These are phyloP conservation scores for Bryoglossum gracile DNA, from an alignment of 495 filamentous ascomycete species.

Conservation along the genomic window DNA sequence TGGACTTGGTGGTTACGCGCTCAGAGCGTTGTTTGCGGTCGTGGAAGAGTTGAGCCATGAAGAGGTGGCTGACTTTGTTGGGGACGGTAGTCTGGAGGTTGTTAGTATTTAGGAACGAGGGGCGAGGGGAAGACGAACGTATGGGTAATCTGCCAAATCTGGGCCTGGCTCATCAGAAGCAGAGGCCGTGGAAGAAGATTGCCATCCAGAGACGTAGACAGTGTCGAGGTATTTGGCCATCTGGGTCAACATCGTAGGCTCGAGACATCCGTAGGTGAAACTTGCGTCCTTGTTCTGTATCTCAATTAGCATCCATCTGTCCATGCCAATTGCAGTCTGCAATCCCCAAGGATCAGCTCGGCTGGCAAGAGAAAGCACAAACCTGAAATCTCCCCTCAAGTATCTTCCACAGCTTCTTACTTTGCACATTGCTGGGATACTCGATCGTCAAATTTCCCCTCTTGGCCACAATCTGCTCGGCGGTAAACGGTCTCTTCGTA, in stretches of 20 bases:
- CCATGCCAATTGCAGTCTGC: neutral
- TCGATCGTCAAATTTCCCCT: slow-evolving; percentile 85
- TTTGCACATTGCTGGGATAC: slow-evolving; percentile 79
- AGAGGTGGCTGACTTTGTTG: slow-evolving; percentile 95
- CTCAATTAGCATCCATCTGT: slow-evolving; percentile 2
- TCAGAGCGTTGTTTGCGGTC: slow-evolving; percentile 98
- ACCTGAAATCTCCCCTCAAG: slow-evolving; percentile 81
- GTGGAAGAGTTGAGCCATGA: slow-evolving; percentile 97
- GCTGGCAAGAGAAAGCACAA: slow-evolving; percentile 16
- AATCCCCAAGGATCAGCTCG: too few species aligned
- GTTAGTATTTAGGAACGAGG: slow-evolving; percentile 4
- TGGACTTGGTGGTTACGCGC: slow-evolving; percentile 65
- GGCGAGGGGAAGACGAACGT: slow-evolving; percentile 48
- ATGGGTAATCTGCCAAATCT: slow-evolving; percentile 97
- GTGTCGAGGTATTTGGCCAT: slow-evolving; percentile 99
- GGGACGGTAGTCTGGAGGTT: slow-evolving; percentile 78
- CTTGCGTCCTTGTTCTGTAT: slow-evolving; percentile 70
- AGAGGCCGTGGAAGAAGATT: slow-evolving; percentile 93
- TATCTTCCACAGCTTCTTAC: slow-evolving; percentile 92
- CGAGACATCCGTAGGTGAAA: slow-evolving; percentile 94
- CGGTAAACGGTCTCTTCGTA: slow-evolving; percentile 88
- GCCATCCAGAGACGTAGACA: slow-evolving; percentile 98
- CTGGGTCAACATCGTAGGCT: slow-evolving; percentile 96
- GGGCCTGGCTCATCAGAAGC: slow-evolving; percentile 92
- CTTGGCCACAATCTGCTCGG: slow-evolving; percentile 95